Evolutionary conservation across 805 yeast genomes (phyloP), one percentile per base, ranked within the genome.

Genomic region (Yarrowia deformans): DNA sequence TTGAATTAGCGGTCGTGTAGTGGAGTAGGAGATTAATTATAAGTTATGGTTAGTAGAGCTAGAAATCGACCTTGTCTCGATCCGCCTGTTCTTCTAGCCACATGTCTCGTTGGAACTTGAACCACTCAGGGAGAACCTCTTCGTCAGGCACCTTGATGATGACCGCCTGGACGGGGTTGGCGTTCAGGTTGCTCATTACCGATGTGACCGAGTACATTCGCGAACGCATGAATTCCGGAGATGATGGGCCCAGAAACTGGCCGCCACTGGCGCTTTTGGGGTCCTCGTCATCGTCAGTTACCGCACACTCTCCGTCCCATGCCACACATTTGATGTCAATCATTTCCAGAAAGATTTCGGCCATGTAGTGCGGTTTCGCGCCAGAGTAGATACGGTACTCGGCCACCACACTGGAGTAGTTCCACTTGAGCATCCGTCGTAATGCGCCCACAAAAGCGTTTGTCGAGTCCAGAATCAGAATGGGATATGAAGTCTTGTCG

Each of bases 351-450:
- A 90, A 92, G 4, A 88, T 88, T 75, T 93, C 97, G 23, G 92
- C 91, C 72, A 84, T 86, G 76, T 92, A 93, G 74, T 88, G 92
- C 56, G 89, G 83, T 72, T 89, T 87, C 72, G 85, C 86, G 39
- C 92, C 90, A 23, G 91, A 83, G 77, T 87, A 90, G 9, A 90
- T 82, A 67, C 97, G 81, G 78, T 92, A 95, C 77, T 94, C 98
- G 73, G 89, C 89, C 29, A 93, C 84, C 6, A 94, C 87, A 19
- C 96, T 88, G 32, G 93, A 87, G 75, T 90, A 89, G 73, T 88
- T 89, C 98, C 98, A 94, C 78, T 90, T 90, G 78, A 91, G 95
- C 48, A 93, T 82, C 76, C 89, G 88, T 66, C 99, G 82, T 42
- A 95, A 79, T 1, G 93, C 81, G 0, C 98, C 97, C 12, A 92